A percentile compares a stretch with the other conserved stretches of the same genome.
Conservation (phyloP, 2,329 filamentous ascomycete genomes). For the Hypoxylon sp. region DNA sequence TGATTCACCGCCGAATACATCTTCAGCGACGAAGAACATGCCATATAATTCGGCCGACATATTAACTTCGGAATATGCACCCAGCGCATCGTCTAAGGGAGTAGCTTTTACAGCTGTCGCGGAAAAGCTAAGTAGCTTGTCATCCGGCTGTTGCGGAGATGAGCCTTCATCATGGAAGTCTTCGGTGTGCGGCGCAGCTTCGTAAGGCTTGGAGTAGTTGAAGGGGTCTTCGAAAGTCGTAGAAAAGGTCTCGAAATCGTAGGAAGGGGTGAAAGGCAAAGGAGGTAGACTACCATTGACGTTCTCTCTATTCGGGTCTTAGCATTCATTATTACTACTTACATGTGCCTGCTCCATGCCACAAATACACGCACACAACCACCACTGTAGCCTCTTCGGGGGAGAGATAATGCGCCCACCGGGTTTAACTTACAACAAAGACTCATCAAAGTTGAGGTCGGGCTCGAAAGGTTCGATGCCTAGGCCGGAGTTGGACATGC, state of each 20-base stretch:
- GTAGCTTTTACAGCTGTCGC: slow-evolving; percentile 72
- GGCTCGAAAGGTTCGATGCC: slow-evolving; percentile 68
- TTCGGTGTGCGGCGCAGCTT: slow-evolving; percentile 61
- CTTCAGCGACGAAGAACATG: slow-evolving; percentile 91
- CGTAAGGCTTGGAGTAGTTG: slow-evolving; percentile 68
- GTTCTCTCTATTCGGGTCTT: slow-evolving; percentile 56
- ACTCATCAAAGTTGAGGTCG: slow-evolving; percentile 69
- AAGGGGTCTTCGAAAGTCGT: slow-evolving; percentile 77
- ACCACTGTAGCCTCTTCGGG: not conserved
- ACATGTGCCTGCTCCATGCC: slow-evolving; percentile 16
- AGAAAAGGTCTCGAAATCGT: slow-evolving; percentile 73
- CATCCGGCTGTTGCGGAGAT: slow-evolving; percentile 72
- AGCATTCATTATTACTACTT: slow-evolving; percentile 42
- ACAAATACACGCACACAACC: slow-evolving; percentile 8
- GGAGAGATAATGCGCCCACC: slow-evolving; percentile 26
- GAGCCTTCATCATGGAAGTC: slow-evolving; percentile 61
- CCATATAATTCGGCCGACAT: slow-evolving; percentile 85
- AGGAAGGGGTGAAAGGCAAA: slow-evolving; percentile 70
- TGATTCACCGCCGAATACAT: slow-evolving; percentile 77
- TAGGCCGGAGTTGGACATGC: slow-evolving; percentile 57
- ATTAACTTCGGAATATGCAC: slow-evolving; percentile 73
- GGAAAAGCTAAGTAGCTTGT: slow-evolving; percentile 83
- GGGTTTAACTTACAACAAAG: slow-evolving; percentile 65
- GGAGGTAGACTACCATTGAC: slow-evolving; percentile 61
- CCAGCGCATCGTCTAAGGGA: slow-evolving; percentile 74